Conservation (phyloP, 768 basidiomycete genomes). For the Kwoniella bestiolae region DNA sequence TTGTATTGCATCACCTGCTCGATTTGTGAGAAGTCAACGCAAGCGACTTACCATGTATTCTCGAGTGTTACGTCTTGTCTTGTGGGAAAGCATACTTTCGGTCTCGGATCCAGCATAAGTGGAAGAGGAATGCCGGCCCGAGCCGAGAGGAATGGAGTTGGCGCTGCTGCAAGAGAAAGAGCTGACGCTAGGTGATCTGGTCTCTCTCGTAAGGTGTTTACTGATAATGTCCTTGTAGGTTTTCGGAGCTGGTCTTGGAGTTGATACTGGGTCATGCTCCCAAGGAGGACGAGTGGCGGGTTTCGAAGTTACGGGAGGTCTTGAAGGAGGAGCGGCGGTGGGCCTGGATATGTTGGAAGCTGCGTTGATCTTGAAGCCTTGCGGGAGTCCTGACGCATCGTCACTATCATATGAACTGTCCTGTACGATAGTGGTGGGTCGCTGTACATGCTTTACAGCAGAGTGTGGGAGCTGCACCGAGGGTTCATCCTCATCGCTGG, state of each 20-base stretch:
- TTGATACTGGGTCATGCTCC: neutral
- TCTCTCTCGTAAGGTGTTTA: neutral
- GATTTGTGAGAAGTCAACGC: neutral
- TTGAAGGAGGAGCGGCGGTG: too few species aligned
- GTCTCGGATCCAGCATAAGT: too few species aligned
- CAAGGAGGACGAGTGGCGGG: neutral
- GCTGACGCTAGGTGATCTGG: neutral
- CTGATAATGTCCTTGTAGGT: neutral
- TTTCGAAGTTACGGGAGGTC: neutral
- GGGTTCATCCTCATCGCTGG: slow-evolving; percentile 47
- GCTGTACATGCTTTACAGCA: slow-evolving; percentile 40
- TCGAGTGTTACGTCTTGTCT: neutral
- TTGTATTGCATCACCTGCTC: too few species aligned
- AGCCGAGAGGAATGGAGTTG: neutral
- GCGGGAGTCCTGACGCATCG: neutral
- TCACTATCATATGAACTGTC: neutral
- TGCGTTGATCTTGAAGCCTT: neutral
- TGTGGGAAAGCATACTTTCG: neutral
- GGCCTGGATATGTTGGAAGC: neutral
- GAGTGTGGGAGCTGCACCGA: slow-evolving; percentile 45
- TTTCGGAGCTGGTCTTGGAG: neutral
- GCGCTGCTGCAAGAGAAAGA: neutral
- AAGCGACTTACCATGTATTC: neutral
- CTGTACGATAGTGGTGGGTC: slow-evolving; percentile 26
- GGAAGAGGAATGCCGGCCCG: neutral